phyloP scores from a whole-genome alignment of 2,329 filamentous ascomycete genomes.

The Penicillium occitanis region DNA sequence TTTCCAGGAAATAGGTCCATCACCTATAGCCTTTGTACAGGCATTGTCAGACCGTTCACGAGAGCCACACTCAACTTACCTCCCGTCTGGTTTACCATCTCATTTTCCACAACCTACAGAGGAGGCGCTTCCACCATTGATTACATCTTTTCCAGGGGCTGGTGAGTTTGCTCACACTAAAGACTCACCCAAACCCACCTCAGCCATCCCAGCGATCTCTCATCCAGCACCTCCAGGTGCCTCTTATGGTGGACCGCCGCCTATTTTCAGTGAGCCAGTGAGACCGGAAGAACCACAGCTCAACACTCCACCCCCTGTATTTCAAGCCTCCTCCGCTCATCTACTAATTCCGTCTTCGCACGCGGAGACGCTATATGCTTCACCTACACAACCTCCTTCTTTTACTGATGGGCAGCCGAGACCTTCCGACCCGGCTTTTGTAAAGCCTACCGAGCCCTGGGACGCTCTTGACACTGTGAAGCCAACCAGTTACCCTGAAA shows the following conservation, averaged over 20 bases:
- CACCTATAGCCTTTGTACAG: neutral
- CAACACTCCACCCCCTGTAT: neutral
- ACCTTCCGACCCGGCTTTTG: neutral
- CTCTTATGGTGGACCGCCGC: neutral
- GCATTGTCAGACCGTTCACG: neutral
- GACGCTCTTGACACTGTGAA: neutral
- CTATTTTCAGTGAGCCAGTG: neutral
- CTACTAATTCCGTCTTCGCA: neutral
- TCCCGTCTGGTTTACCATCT: neutral
- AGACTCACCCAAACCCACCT: neutral
- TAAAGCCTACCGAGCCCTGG: neutral
- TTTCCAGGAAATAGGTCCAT: neutral
- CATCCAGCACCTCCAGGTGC: neutral
- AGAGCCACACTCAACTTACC: constrained; percentile 5
- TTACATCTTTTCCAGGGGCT: neutral
- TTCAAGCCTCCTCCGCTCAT: neutral
- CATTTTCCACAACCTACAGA: neutral
- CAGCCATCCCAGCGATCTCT: neutral
- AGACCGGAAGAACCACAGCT: neutral
- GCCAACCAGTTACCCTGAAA: neutral
- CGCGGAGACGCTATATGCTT: neutral
- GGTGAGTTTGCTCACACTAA: constrained; percentile 8
- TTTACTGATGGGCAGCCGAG: neutral
- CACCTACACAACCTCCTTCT: neutral
- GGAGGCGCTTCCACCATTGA: neutral